Percentiles rank a stretch among this genome's conserved stretches.
Evolutionary conservation across 495 filamentous ascomycete species (phyloP).

Genomic region (Tuber melanosporum): DNA sequence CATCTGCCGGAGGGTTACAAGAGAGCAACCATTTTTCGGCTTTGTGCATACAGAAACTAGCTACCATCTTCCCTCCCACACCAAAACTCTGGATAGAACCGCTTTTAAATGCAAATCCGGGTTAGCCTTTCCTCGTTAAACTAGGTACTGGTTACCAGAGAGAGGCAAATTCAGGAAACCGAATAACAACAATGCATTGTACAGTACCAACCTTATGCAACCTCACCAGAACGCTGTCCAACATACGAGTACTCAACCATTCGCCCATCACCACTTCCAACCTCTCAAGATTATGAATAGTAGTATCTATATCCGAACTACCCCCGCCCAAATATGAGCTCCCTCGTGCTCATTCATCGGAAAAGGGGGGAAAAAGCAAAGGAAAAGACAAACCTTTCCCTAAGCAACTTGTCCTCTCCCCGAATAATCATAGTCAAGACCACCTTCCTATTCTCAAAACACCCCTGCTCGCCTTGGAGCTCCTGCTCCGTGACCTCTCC

Average conservation of each 20-base stretch:
- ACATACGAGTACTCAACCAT: background rate
- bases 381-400: background rate
- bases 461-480: background rate
- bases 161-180: background rate
- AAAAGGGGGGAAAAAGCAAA: background rate
- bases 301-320: background rate
- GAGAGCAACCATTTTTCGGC: background rate
- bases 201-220: constrained; percentile 3
- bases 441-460: background rate
- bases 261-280: background rate
- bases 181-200: background rate
- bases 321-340: background rate
- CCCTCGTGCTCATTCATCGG: background rate
- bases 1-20: background rate
- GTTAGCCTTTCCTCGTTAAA: background rate
- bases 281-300: background rate
- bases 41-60: background rate
- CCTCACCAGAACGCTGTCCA: background rate
- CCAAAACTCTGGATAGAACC: background rate
- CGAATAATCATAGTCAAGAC: background rate
- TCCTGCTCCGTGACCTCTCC: background rate
- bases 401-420: background rate
- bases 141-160: background rate
- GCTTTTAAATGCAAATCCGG: background rate
- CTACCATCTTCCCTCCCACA: background rate